Conservation (phyloP, 148 eudicot species). For the Heliamphora exappendiculata region DNA sequence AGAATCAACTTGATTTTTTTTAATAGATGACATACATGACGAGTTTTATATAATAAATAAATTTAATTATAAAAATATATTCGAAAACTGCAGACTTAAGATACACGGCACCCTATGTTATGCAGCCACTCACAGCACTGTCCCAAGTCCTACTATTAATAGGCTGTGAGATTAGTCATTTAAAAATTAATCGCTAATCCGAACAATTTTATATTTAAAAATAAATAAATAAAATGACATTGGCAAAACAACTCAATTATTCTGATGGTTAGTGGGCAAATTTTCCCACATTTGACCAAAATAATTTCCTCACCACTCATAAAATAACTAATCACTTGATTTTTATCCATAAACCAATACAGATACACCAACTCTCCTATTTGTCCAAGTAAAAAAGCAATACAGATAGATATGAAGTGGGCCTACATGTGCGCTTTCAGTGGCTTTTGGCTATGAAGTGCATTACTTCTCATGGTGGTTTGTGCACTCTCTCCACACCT, state of each 20-base stretch:
- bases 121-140: no score
- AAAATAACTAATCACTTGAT: background rate
- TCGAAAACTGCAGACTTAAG: background rate
- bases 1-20: no score
- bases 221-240: background rate
- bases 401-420: background rate
- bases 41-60: no score
- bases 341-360: background rate
- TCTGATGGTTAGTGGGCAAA: conserved; percentile 2
- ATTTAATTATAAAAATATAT: background rate
- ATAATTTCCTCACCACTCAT: background rate
- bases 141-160: no score
- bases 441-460: background rate
- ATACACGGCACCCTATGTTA: background rate
- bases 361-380: background rate
- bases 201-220: background rate
- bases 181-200: no score
- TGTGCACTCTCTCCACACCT: background rate
- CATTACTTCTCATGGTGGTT: conserved; percentile 3
- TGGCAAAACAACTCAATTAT: conserved; percentile 3
- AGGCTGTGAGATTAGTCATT: no score
- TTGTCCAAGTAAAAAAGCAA: background rate
- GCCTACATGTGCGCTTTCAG: background rate
- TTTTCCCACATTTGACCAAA: background rate
- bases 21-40: no score